Evolutionary conservation across 768 basidiomycete genomes (phyloP), one percentile per base, ranked within the genome.

Genomic region (Hypholoma fasciculare): DNA sequence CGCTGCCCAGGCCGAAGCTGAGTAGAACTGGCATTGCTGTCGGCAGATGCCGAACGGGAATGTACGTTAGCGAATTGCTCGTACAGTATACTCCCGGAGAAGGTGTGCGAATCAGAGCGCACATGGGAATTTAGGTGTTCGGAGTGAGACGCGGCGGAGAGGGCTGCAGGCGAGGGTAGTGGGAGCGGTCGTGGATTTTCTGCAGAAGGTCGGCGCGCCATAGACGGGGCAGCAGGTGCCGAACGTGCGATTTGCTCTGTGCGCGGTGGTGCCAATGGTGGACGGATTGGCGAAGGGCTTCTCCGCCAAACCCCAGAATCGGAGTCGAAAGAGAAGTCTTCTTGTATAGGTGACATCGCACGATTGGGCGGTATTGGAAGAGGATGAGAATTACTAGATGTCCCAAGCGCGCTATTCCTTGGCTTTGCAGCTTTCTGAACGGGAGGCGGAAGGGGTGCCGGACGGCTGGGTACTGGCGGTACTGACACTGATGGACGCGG

Each of bases 391-490:
- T 7, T 30, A 23, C 13, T 57, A 11, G 2, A 46, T 46, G 44
- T n/a, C 19, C 16, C 48, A 49, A 49, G 13, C 23, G 48, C 23
- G 16, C 48, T 49, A 23, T 16, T 7, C 27, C 48, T 23, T 11
- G 12, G 27, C 12, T 49, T 54, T 9, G 44, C 34, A 43, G 4
- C 27, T 36, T n/a, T 16, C 36, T 46, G 54, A 47, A 13, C 43
- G 34, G 27, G 43, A 17, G 36, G 44, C 34, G 34, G 38, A 5
- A 7, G 4, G 16, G 56, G 56, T 7, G 49, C 49, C 30, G 56
- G 48, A 14, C 40, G 49, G 3, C 4, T 57, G 37, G 56, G 56
- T 26, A 48, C 47, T 23, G 56, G 56, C 7, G 56, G 56, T 30
- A 57, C 38, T 40, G 47, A 36, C 1, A 38, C 36, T 37, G 34